Evolutionary conservation across 2,329 filamentous ascomycete species (phyloP).

Genomic region (Neofusicoccum cordaticola): DNA sequence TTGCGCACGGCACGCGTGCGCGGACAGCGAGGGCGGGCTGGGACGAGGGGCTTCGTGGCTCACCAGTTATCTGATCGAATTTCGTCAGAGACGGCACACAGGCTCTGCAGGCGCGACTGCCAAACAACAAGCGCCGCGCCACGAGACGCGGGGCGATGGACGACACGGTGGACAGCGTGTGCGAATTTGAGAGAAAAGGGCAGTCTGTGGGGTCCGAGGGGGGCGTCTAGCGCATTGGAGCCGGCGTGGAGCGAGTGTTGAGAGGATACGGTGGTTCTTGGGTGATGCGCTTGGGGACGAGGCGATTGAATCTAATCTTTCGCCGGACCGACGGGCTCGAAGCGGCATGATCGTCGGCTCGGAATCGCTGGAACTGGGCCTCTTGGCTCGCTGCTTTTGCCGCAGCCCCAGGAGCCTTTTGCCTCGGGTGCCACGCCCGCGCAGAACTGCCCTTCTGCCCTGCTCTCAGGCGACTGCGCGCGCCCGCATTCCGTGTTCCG

Average conservation of each 20-base stretch:
- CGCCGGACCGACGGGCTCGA: neutral
- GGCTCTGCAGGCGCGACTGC: constrained; percentile 7
- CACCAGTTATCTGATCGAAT: constrained; percentile 17
- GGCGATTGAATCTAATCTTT: constrained; percentile 2
- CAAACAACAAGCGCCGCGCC: constrained; percentile 14
- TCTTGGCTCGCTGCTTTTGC: constrained; percentile 1
- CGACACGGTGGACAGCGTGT: constrained; percentile 13
- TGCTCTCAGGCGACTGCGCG: neutral
- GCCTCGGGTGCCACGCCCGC: neutral
- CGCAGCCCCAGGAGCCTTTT: neutral
- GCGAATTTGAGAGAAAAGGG: neutral
- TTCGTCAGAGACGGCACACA: constrained; percentile 10
- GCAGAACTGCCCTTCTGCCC: neutral
- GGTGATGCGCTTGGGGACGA: neutral
- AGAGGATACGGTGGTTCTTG: constrained; percentile 4
- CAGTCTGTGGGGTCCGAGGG: neutral
- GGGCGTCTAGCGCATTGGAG: constrained; percentile 13
- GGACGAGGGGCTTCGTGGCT: constrained; percentile 9
- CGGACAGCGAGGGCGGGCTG: neutral
- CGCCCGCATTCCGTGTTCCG: constrained; percentile 7
- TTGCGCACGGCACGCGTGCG: neutral
- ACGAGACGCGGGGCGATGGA: constrained; percentile 9
- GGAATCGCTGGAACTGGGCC: neutral
- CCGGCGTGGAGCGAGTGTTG: constrained; percentile 3
- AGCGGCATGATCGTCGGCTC: neutral